Conservation (phyloP, 1,284 basidiomycete species). For the Apiotrichum akiyoshidainum region DNA sequence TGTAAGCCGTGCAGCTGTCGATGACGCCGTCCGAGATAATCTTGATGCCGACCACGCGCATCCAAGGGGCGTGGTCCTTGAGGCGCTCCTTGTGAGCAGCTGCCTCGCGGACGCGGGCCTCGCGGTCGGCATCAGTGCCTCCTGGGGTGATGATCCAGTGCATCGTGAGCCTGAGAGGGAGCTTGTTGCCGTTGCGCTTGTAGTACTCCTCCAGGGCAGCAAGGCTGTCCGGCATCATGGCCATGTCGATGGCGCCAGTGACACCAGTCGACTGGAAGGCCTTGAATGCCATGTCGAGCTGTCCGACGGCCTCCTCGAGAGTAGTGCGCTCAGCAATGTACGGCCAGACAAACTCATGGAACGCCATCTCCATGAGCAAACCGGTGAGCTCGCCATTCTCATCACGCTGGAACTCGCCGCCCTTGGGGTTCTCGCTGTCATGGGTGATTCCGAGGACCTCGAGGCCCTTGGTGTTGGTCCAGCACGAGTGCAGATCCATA, state of each 20-base stretch:
- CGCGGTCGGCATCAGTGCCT: slow-evolving; percentile 20
- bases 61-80: slow-evolving; percentile 17
- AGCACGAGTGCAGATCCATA: slow-evolving; percentile 32
- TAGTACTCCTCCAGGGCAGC: slow-evolving; percentile 27
- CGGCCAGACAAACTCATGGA: slow-evolving; percentile 32
- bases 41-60: slow-evolving; percentile 36
- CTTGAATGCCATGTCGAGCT: slow-evolving; percentile 22
- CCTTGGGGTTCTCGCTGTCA: slow-evolving; percentile 21
- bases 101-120: slow-evolving; percentile 18
- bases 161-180: slow-evolving; percentile 27
- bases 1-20: slow-evolving; percentile 34
- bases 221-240: slow-evolving; percentile 24
- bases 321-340: slow-evolving; percentile 21
- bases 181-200: slow-evolving; percentile 9
- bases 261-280: slow-evolving; percentile 28
- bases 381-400: slow-evolving; percentile 28
- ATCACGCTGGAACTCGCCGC: slow-evolving; percentile 32
- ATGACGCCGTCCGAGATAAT: slow-evolving; percentile 37
- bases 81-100: slow-evolving; percentile 22
- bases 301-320: slow-evolving; percentile 19
- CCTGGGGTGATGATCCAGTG: slow-evolving; percentile 26
- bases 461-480: slow-evolving; percentile 31
- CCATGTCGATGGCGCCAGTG: slow-evolving; percentile 36
- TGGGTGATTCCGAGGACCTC: slow-evolving; percentile 26
- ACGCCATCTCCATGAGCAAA: slow-evolving; percentile 27